Evolutionary conservation across 2,329 filamentous ascomycete genomes (phyloP).

Genomic region (Ascochyta rabiei): DNA sequence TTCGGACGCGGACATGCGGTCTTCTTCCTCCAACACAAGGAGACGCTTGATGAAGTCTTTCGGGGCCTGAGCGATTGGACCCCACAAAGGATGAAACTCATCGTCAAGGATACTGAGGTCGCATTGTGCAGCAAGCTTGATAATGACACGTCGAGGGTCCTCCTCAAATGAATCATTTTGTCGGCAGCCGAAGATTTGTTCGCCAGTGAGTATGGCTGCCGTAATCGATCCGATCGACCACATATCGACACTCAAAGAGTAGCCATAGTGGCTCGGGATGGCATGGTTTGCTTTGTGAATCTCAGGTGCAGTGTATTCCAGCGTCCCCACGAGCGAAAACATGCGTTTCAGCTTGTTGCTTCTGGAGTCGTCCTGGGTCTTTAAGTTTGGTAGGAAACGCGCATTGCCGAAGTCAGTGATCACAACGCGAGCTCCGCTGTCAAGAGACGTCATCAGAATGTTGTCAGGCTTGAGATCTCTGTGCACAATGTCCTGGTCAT

Average conservation of each 20-base stretch:
- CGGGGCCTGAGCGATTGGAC: slow-evolving; percentile 49
- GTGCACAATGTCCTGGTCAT: slow-evolving; percentile 62
- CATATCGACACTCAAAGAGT: slow-evolving; percentile 65
- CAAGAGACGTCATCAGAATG: slow-evolving; percentile 63
- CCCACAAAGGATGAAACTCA: slow-evolving; percentile 49
- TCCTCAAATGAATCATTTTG: slow-evolving; percentile 34
- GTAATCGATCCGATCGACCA: slow-evolving; percentile 67
- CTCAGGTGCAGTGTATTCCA: slow-evolving; percentile 63
- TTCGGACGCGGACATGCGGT: slow-evolving; percentile 59
- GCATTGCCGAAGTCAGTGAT: slow-evolving; percentile 68
- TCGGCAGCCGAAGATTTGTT: slow-evolving; percentile 53
- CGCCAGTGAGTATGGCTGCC: slow-evolving; percentile 58
- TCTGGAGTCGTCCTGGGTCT: neutral
- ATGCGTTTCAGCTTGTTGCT: slow-evolving; percentile 50
- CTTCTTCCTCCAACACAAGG: slow-evolving; percentile 56
- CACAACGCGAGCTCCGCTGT: slow-evolving; percentile 58
- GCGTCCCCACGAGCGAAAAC: slow-evolving; percentile 61
- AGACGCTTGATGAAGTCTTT: slow-evolving; percentile 61
- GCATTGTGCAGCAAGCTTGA: slow-evolving; percentile 45
- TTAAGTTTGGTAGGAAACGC: slow-evolving; percentile 43
- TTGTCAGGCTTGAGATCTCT: slow-evolving; percentile 70
- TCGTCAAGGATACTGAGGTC: slow-evolving; percentile 55
- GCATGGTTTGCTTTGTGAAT: slow-evolving; percentile 42
- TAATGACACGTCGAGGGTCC: slow-evolving; percentile 36
- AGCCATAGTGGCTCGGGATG: slow-evolving; percentile 49